These are phyloP conservation scores for Candida coleopterorum DNA, from an alignment of 805 yeast genomes.

Conservation along the genomic window DNA sequence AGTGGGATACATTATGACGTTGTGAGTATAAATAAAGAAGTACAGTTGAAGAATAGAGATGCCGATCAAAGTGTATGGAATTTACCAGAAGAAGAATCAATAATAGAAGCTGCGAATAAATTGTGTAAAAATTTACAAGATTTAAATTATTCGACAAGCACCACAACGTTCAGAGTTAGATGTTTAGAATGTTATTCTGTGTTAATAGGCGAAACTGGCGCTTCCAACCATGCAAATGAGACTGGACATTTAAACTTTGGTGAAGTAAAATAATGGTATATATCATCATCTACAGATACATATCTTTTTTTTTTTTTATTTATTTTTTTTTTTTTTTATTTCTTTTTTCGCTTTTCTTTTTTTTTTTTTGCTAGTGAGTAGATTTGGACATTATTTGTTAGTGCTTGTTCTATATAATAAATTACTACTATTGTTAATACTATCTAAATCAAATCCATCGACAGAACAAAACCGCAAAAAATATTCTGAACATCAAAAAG, in stretches of 20 bases:
- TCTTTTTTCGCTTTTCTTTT: too few species aligned
- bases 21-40: conserved; percentile 34
- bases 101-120: conserved; percentile 12
- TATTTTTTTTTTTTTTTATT: too few species aligned
- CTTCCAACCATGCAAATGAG: conserved; percentile 55
- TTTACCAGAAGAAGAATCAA: conserved; percentile 29
- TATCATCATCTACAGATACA: too few species aligned
- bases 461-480: neutral
- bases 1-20: conserved; percentile 75
- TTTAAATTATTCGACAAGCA: conserved; percentile 60
- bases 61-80: conserved; percentile 42
- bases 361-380: too few species aligned
- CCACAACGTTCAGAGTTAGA: conserved; percentile 50
- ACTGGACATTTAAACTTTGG: conserved; percentile 64
- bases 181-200: conserved; percentile 52
- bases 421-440: too few species aligned
- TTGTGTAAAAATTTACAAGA: conserved; percentile 44
- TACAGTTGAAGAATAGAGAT: conserved; percentile 18
- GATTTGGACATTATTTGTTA: too few species aligned
- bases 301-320: too few species aligned
- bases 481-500: conserved; percentile 2
- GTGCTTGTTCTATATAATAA: too few species aligned
- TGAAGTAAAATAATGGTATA: conserved; percentile 32
- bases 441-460: too few species aligned
- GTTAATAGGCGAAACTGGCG: conserved; percentile 60